Base-by-base conservation (phyloP, 257 asterid species). In the Jacaranda copaia region DNA sequence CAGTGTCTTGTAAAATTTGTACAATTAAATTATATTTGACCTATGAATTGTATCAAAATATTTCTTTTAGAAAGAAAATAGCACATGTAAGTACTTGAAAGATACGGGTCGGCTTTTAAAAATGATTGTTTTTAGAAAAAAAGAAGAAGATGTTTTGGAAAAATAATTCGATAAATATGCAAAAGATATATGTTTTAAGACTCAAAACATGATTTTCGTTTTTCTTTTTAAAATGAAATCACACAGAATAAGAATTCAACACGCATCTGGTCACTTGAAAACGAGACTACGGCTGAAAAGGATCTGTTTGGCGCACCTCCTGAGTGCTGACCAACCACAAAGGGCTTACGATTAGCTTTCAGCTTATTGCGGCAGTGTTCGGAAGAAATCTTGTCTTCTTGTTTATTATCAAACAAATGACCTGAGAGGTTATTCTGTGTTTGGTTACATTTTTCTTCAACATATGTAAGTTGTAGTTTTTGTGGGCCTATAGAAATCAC, bases 271-370 rank as follows among this genome's bases (percentile, higher is more conserved):
- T 57, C 63, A 57, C 3, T 57, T 57, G 60, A 67, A 67, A 42
- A 67, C 56, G 6, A 42, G 0, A 55, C 36, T 10, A 42, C 45
- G 2, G 32, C 32, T 16, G 8, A 14, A 55, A 60, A 68, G 59
- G 76, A 55, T 38, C 14, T 64, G 76, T 84, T 84, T 80, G 85
- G 84, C 85, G 56, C 68, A 77, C 60, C 79, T 40, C 55, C 14
- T 11, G 11, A 13, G 8, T 48, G 1, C 32, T 25, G 32, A 25
- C 32, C 32, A 25, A 25, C 32, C 32, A 25, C 32, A 45, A 56
- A 64, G 40, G 39, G 78, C 40, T 40, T 10, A 45, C 5, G 32
- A 77, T 73, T 77, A 25, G 70, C 63, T 14, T 65, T 65, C 15
- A 12, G 35, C 55, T 42, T 42, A 5, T 46, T 32, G 76, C 55